Evolutionary conservation across 1,284 basidiomycete genomes (phyloP).

Genomic region (Vanrija sp.): DNA sequence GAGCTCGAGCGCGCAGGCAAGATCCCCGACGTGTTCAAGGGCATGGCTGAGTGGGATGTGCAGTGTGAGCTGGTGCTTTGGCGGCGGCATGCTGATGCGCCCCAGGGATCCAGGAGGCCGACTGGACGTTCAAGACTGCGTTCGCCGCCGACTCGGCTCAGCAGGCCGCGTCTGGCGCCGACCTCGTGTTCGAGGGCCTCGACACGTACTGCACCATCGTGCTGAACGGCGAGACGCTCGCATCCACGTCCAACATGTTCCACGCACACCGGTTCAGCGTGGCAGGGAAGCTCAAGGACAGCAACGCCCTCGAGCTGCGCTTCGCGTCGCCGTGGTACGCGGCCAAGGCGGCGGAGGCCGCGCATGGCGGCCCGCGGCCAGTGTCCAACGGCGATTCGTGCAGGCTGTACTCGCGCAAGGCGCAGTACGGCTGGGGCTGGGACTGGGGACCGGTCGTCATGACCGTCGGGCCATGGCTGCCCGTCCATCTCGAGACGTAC

Average conservation of each 20-base stretch:
- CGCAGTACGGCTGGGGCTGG: constrained; percentile 64
- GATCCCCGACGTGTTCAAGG: constrained; percentile 74
- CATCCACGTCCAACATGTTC: constrained; percentile 70
- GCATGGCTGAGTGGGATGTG: constrained; percentile 77
- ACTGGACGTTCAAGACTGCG: constrained; percentile 75
- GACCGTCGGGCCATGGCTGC: constrained; percentile 46
- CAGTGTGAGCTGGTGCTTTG: constrained; percentile 60
- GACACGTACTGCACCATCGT: constrained; percentile 74
- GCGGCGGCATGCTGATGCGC: constrained; percentile 4
- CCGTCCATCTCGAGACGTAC: constrained; percentile 64
- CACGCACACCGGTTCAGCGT: constrained; percentile 61
- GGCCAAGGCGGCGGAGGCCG: constrained; percentile 50
- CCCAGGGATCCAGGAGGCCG: constrained; percentile 81
- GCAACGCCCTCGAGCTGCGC: constrained; percentile 64
- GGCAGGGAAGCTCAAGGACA: constrained; percentile 55
- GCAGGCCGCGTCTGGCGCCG: constrained; percentile 50
- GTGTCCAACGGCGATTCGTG: constrained; percentile 76
- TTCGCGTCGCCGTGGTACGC: constrained; percentile 73
- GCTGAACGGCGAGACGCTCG: constrained; percentile 66
- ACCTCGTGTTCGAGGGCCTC: constrained; percentile 79
- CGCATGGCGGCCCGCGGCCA: constrained; percentile 30
- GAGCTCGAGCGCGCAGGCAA: constrained; percentile 66
- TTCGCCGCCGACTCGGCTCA: constrained; percentile 58
- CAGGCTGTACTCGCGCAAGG: constrained; percentile 79
- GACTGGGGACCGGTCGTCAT: constrained; percentile 56